Base-by-base conservation (phyloP, 768 basidiomycete genomes). In the Russula compacta region DNA sequence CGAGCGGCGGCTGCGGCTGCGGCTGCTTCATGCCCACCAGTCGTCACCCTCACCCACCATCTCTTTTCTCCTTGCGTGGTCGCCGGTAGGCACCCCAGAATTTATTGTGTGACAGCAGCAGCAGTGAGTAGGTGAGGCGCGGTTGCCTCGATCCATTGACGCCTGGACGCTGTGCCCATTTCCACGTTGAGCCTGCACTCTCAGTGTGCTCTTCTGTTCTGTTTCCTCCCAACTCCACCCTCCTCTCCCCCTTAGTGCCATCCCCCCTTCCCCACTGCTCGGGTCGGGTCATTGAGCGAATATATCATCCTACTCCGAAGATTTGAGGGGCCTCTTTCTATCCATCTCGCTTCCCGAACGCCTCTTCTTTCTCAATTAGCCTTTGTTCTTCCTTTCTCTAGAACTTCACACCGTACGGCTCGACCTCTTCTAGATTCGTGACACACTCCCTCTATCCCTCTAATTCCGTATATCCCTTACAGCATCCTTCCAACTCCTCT, bases 161-260 rank as follows among this genome's bases (percentile, higher is more conserved):
- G 51, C 58, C 58, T 59, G 35, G 58, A 59, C 58, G 58, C 58
- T 59, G 51, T 59, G 58, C 44, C 35, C 57, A 51, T 58, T 40
- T 47, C 36, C 54, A 47, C 53, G 44, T 48, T 53, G 40, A 33
- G 53, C 40, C 29, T 32, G 4, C 40, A 54, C 51, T 19, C 36
- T 52, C 47, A 48, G 32, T 32, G 29, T 50, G 32, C 57, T 40
- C 12, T 50, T 42, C 36, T n/a, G 48, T 21, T 24, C 46, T 12
- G 24, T 19, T 36, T 33, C 60, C 36, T 44, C 39, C 19, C 24
- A 19, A 12, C 46, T 7, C 43, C 24, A 15, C 46, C 7, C 42
- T 6, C 12, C 49, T 38, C 35, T 32, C 60, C 49, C 33, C 55
- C 44, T 33, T 47, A 15, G 17, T 8, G 8, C 36, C 55, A 8